Percentiles rank a stretch among this genome's conserved stretches.
These are phyloP conservation scores for Spathaspora sp. DNA, from an alignment of 805 yeast genomes.

Conservation along the genomic window DNA sequence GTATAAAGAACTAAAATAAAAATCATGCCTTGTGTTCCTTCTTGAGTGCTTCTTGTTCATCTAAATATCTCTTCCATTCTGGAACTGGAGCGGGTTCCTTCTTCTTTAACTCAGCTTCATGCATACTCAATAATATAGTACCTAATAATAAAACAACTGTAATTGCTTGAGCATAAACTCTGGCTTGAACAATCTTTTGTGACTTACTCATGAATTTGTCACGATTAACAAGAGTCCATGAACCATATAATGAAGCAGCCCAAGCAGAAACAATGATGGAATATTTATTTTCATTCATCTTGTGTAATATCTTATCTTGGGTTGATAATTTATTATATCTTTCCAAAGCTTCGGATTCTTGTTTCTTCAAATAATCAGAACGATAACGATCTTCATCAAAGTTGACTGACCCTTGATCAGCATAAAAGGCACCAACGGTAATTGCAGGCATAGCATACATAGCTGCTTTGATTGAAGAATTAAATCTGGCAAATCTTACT, in stretches of 20 bases:
- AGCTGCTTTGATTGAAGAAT: constrained; percentile 51
- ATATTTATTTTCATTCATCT: constrained; percentile 55
- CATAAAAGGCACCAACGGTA: constrained; percentile 55
- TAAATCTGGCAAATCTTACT: constrained; percentile 41
- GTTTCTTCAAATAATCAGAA: constrained; percentile 37
- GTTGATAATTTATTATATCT: constrained; percentile 50
- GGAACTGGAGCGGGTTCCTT: constrained; percentile 26
- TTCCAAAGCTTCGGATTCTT: constrained; percentile 42
- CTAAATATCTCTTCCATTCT: constrained; percentile 29
- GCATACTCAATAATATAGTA: constrained; percentile 60
- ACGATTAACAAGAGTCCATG: constrained; percentile 66
- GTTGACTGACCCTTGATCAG: constrained; percentile 65
- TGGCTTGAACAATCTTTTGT: constrained; percentile 79
- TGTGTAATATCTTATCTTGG: constrained; percentile 47
- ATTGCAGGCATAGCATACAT: constrained; percentile 67
- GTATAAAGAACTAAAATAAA: no score
- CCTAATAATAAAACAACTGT: constrained; percentile 68
- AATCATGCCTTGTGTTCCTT: not conserved
- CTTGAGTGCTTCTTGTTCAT: constrained; percentile 16
- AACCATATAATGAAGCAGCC: constrained; percentile 78
- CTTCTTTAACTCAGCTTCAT: constrained; percentile 51
- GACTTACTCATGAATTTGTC: constrained; percentile 69
- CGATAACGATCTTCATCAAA: constrained; percentile 65
- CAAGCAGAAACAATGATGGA: constrained; percentile 67
- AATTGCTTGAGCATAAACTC: constrained; percentile 84